Evolutionary conservation across 2,329 filamentous ascomycete species (phyloP), one percentile per base, ranked within the genome.

Genomic region (Leptoxyphium fumago): DNA sequence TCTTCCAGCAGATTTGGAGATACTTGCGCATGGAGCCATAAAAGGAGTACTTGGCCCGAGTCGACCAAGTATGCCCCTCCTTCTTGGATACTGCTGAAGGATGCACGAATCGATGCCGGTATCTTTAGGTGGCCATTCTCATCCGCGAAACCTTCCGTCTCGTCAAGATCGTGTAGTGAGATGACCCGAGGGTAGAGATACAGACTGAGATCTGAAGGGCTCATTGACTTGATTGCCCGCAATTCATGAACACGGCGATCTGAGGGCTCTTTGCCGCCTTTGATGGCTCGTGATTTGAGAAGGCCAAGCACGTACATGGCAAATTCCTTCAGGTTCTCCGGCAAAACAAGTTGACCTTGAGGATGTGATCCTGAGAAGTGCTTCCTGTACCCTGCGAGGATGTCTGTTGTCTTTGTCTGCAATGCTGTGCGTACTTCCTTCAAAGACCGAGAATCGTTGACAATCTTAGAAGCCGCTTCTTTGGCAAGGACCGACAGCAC

Each of bases 111-210:
- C 7, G 79, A 67, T 1, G 82, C 77, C 2, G 91, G 91, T 67
- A 98, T 79, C 58, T 80, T 80, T 36, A 98, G 71, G 51, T 95
- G 84, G 11, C 88, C 88, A 3, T 85, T 86, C 58, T 86, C 80
- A 56, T 95, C 88, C n/a, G 88, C 78, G 61, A 96, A 98, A 9
- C 91, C 89, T 54, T 96, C 88, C 50, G 82, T 80, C 1, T 84
- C 78, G 43, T 84, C 76, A 46, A 98, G 76, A 60, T 88, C 93
- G 70, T 98, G 91, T 41, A 98, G 67, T 4, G 91, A 78, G 48
- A 95, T 81, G 65, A 98, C 93, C 44, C 87, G 81, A 15, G 91
- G 91, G 62, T 98, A 98, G 41, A 98, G 80, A 61, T 96, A 96
- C 30, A 95, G 70, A 21, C 84, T 86, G 38, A 95, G 70, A 61